Conservation (phyloP, 345 rosid genomes). For the thale cress (Arabidopsis thaliana) region TAIR10.1 NC_003076.8:24314501-24315000, state of each 20-base stretch:
- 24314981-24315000: constrained; percentile 34
- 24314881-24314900: neutral
- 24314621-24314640: neutral
- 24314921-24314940: constrained; percentile 11
- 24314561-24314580: neutral
- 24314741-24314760: constrained; percentile 42
- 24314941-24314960: constrained; percentile 42
- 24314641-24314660: neutral
- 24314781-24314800: constrained; percentile 66
- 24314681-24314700: constrained; percentile 38
- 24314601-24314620: neutral
- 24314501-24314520: too few species aligned
- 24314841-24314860: neutral
- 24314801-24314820: constrained; percentile 52
- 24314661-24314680: neutral
- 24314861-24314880: constrained; percentile 23
- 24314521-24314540: too few species aligned
- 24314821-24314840: neutral
- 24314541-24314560: too few species aligned
- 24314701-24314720: constrained; percentile 62
- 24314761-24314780: constrained; percentile 69
- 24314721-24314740: constrained; percentile 50
- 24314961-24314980: constrained; percentile 28
- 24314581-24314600: neutral
- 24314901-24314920: constrained; percentile 21